Conservation (phyloP, 2,329 filamentous ascomycete genomes). For the Aspergillus sp. region DNA sequence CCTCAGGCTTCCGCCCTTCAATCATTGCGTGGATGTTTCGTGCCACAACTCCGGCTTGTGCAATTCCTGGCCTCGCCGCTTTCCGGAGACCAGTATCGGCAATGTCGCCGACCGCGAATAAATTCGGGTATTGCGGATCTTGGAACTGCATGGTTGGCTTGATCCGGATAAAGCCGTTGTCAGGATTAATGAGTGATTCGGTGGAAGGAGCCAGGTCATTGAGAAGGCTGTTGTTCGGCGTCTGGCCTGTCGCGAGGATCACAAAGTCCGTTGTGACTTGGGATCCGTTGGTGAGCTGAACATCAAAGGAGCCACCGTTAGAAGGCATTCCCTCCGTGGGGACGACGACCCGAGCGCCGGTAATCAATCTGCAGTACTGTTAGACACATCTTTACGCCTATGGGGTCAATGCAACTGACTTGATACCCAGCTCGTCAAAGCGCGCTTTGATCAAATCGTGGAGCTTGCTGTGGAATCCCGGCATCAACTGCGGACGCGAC, state of each 20-base stretch:
- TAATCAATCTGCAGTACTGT: conserved; percentile 22
- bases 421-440: conserved; percentile 33
- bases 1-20: conserved; percentile 24
- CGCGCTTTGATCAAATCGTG: conserved; percentile 31
- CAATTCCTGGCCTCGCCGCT: conserved; percentile 32
- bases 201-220: conserved; percentile 25
- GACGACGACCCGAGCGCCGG: conserved; percentile 28
- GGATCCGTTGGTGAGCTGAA: conserved; percentile 31
- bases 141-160: conserved; percentile 34
- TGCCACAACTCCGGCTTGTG: conserved; percentile 31
- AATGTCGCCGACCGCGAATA: conserved; percentile 38
- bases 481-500: conserved; percentile 42
- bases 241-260: conserved; percentile 50
- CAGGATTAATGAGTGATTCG: conserved; percentile 30
- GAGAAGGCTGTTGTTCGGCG: conserved; percentile 45
- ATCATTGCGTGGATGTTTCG: conserved; percentile 35
- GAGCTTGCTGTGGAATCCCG: conserved; percentile 30
- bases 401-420: conserved; percentile 8
- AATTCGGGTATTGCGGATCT: conserved; percentile 28
- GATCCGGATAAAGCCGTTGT: conserved; percentile 35
- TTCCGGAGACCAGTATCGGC: conserved; percentile 37
- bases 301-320: conserved; percentile 22
- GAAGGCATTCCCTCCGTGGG: conserved; percentile 27
- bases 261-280: conserved; percentile 38
- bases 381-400: background rate